Percentiles rank a stretch among this genome's conserved stretches.
These are phyloP conservation scores for Dioscorea alata DNA, from an alignment of 106 monocot species.

Conservation along the genomic window DNA sequence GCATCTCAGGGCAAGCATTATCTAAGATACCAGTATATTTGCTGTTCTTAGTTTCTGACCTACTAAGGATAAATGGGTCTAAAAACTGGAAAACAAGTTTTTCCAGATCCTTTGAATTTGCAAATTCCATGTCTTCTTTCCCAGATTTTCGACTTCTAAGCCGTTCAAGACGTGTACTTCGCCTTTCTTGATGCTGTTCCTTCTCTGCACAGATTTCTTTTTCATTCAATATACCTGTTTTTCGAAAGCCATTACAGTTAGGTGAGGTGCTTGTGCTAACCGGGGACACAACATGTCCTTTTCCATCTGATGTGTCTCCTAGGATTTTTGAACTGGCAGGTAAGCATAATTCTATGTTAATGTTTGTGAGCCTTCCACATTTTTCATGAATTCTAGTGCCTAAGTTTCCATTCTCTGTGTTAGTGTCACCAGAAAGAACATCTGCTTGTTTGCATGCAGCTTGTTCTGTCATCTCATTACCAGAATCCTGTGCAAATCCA, in stretches of 20 bases:
- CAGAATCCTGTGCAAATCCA: conserved; percentile 4
- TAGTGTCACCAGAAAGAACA: neutral
- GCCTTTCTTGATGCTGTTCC: conserved; percentile 89
- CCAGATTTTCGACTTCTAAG: conserved; percentile 93
- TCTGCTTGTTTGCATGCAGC: conserved; percentile 7
- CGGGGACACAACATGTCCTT: conserved; percentile 7
- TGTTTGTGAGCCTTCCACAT: conserved; percentile 15
- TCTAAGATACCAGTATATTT: conserved; percentile 19
- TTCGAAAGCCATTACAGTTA: conserved; percentile 24
- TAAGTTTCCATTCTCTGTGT: neutral
- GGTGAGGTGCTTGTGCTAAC: conserved; percentile 13
- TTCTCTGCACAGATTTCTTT: conserved; percentile 52
- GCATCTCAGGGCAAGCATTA: conserved; percentile 20
- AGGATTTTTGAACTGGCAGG: conserved; percentile 21
- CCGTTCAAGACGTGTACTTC: conserved; percentile 88
- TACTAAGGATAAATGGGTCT: conserved; percentile 62
- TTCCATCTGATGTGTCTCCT: conserved; percentile 22
- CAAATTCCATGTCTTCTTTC: conserved; percentile 73
- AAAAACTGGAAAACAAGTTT: conserved; percentile 64
- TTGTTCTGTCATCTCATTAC: conserved; percentile 11
- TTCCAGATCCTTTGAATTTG: conserved; percentile 44
- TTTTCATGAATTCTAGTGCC: conserved; percentile 6
- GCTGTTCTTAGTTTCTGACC: conserved; percentile 12
- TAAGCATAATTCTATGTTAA: conserved; percentile 35
- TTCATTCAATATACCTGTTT: conserved; percentile 39